A percentile compares a stretch with the other conserved stretches of the same genome.
phyloP scores from a whole-genome alignment of 2,329 filamentous ascomycete genomes.

The Tolypocladium amazonense region DNA sequence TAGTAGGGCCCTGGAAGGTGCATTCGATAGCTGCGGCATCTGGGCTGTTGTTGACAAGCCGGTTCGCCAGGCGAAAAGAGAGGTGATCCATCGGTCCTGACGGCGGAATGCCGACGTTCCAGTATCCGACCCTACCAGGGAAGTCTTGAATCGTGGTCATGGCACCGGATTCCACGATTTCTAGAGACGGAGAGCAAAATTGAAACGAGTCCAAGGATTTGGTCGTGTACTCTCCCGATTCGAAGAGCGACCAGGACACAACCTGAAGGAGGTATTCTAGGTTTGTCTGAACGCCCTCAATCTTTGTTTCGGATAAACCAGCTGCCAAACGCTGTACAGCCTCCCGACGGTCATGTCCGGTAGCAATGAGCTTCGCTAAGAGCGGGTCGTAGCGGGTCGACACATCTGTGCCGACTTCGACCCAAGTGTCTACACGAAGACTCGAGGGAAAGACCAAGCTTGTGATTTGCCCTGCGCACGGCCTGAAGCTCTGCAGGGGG shows the following conservation, averaged over 20 bases:
- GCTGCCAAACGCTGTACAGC: constrained; percentile 52
- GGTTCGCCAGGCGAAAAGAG: constrained; percentile 23
- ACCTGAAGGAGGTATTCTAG: constrained; percentile 21
- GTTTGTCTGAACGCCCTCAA: constrained; percentile 23
- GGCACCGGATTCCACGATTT: constrained; percentile 23
- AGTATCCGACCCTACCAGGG: constrained; percentile 25
- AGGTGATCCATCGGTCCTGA: constrained; percentile 30
- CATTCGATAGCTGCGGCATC: constrained; percentile 22
- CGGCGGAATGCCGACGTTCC: constrained; percentile 27
- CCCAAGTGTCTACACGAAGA: constrained; percentile 53
- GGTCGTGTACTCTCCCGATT: constrained; percentile 18
- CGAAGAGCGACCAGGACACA: constrained; percentile 15
- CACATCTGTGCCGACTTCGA: constrained; percentile 58
- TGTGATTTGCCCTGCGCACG: constrained; percentile 48
- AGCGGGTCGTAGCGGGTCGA: constrained; percentile 69
- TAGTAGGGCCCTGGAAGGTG: constrained; percentile 19
- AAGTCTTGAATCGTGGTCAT: constrained; percentile 29
- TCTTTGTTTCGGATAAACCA: constrained; percentile 41
- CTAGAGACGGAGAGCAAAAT: constrained; percentile 16
- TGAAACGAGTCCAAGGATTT: constrained; percentile 21
- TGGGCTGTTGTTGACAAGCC: constrained; percentile 19
- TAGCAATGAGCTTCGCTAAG: constrained; percentile 65
- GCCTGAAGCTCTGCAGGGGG: constrained; percentile 46
- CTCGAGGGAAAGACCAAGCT: constrained; percentile 43
- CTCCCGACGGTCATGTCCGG: constrained; percentile 45